These are phyloP conservation scores for Glycyrrhiza uralensis DNA, from an alignment of 306 rosid genomes.

Conservation along the genomic window DNA sequence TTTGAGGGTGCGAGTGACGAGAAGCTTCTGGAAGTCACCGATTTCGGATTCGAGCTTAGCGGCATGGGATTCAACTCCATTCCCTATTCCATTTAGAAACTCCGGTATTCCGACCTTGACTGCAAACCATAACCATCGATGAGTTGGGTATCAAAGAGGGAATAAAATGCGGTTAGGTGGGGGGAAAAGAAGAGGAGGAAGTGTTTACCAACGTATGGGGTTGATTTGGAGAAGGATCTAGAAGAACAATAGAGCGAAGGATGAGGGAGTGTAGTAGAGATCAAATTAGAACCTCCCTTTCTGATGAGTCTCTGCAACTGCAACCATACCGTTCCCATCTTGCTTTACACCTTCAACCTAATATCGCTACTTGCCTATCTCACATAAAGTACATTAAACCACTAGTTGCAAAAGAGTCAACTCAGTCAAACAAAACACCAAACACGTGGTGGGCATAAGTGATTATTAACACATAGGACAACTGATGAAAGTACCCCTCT, in stretches of 20 bases:
- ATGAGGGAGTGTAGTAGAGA: constrained; percentile 12
- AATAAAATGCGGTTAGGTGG: not conserved
- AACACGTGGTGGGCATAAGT: too few species aligned
- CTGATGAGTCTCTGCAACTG: constrained; percentile 39
- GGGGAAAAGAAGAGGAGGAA: not conserved
- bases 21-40: constrained; percentile 77
- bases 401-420: too few species aligned
- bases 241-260: constrained; percentile 21
- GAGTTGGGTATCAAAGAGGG: not conserved
- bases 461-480: too few species aligned
- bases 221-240: constrained; percentile 65
- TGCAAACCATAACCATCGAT: constrained; percentile 26
- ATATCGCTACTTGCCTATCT: not conserved
- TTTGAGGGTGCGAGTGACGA: constrained; percentile 74
- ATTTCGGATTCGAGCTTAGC: constrained; percentile 76
- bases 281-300: constrained; percentile 15
- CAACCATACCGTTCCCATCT: constrained; percentile 46
- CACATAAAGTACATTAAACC: too few species aligned
- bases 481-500: too few species aligned
- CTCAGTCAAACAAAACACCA: too few species aligned
- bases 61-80: constrained; percentile 72
- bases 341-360: not conserved
- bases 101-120: constrained; percentile 86
- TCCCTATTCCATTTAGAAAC: constrained; percentile 75
- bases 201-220: constrained; percentile 42